These are phyloP conservation scores for Fomitopsis pinicola DNA, from an alignment of 1,284 basidiomycete genomes.

Conservation along the genomic window DNA sequence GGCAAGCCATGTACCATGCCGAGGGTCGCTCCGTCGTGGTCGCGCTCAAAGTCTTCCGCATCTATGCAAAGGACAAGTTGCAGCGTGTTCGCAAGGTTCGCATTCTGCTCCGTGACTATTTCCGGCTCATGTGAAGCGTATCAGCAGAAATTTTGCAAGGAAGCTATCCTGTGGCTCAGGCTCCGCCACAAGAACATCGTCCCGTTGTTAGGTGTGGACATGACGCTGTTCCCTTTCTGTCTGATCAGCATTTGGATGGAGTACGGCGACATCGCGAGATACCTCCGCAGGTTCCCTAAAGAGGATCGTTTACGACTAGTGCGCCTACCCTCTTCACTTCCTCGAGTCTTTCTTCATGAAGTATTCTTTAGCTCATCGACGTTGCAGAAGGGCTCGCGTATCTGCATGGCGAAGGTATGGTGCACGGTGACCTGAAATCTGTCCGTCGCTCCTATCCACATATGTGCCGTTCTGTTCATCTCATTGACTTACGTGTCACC, in stretches of 20 bases:
- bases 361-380: neutral
- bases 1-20: neutral
- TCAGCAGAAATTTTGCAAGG: constrained; percentile 3
- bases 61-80: neutral
- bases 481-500: neutral
- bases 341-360: neutral
- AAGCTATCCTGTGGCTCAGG: constrained; percentile 2
- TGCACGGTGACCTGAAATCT: constrained; percentile 4
- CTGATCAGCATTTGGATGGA: constrained; percentile 1
- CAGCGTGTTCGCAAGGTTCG: neutral
- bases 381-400: constrained; percentile 1
- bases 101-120: neutral
- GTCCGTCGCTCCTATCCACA: neutral
- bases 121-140: neutral
- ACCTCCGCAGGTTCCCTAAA: neutral
- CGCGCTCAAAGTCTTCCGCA: neutral
- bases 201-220: neutral
- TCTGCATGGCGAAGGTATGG: neutral
- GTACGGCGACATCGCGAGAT: neutral
- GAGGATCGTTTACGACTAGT: neutral
- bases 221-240: constrained; percentile 1
- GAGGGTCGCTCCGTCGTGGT: neutral
- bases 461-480: neutral
- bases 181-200: constrained; percentile 4
- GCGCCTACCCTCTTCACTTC: neutral